Evolutionary conservation across 441 rosid genomes (phyloP), one percentile per base, ranked within the genome.

Genomic region (Pelargonium citronellum): DNA sequence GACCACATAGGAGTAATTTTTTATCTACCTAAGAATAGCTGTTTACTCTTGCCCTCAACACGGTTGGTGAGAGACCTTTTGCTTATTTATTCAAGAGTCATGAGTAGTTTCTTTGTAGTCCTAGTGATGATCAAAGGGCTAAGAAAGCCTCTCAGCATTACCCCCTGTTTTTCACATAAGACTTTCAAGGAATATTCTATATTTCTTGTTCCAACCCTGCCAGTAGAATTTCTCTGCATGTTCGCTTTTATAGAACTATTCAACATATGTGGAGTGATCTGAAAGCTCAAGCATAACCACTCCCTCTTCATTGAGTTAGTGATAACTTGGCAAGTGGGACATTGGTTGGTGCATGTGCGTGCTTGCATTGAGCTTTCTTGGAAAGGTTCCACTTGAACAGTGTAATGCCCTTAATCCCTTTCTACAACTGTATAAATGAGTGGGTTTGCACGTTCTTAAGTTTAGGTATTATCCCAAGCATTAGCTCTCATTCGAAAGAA

Each of bases 1-100:
- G 41, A 37, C 41, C 41, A 37, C 41, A 37, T 37, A 37, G 8
- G 27, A 57, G 12, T 57, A 57, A 10, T 57, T 57, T 57, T 16
- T 55, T 22, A 57, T 57, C 62, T 57, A 57, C 62, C 19, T 8
- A 57, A 19, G 12, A 17, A 57, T 17, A 57, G 10, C 2, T 10
- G 20, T 57, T 57, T 57, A 9, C 62, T 57, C 24, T 57, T 57
- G 19, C 7, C 2, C 27, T 57, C 27, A 15, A 37, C 62, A 1
- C 15, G 27, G 61, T 55, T 55, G 61, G 61, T 16, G 61, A 55
- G 61, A 55, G 61, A 55, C 6, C 41, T 55, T 15, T 55, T 19
- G 19, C 61, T 5, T 55, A 55, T 57, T 57, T 57, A 15, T 19
- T 57, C 62, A 57, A 57, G 62, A 37, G 6, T 57, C 27, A 19